phyloP scores from a whole-genome alignment of 345 rosid species.

The Melaleuca quinquenervia region DNA sequence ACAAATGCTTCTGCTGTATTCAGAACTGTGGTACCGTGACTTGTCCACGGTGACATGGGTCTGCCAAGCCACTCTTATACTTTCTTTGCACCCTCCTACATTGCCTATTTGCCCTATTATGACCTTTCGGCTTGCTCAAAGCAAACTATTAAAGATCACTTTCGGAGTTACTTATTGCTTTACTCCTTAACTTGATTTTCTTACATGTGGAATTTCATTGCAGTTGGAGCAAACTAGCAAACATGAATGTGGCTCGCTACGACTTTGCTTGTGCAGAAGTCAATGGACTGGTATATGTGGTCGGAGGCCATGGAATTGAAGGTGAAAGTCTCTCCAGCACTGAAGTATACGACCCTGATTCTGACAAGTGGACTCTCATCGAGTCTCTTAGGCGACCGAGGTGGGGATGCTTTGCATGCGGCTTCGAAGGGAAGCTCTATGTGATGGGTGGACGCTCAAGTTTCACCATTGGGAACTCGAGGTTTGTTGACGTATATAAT shows the following conservation, averaged over 20 bases:
- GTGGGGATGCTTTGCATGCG: constrained; percentile 85
- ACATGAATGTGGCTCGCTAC: constrained; percentile 72
- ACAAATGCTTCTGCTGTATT: not conserved
- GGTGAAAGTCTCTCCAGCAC: constrained; percentile 74
- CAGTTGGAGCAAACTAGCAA: constrained; percentile 84
- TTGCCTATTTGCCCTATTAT: not conserved
- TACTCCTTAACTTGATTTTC: not conserved
- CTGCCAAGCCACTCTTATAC: not conserved
- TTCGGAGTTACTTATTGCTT: not conserved
- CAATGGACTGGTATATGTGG: constrained; percentile 71
- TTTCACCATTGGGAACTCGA: constrained; percentile 91
- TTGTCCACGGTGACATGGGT: not conserved
- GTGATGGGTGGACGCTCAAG: constrained; percentile 97
- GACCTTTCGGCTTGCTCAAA: not conserved
- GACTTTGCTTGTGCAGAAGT: constrained; percentile 91
- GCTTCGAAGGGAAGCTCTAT: constrained; percentile 80
- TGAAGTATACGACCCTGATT: constrained; percentile 74
- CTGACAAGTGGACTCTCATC: constrained; percentile 49
- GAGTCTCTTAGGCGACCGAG: constrained; percentile 83
- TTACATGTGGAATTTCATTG: not conserved
- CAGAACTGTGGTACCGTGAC: not conserved
- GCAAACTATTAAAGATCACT: not conserved
- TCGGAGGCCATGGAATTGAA: constrained; percentile 69
- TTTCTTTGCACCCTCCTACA: not conserved
- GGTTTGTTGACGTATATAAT: constrained; percentile 69